Evolutionary conservation across 1,284 basidiomycete species (phyloP).

Genomic region (Thelephora terrestris): DNA sequence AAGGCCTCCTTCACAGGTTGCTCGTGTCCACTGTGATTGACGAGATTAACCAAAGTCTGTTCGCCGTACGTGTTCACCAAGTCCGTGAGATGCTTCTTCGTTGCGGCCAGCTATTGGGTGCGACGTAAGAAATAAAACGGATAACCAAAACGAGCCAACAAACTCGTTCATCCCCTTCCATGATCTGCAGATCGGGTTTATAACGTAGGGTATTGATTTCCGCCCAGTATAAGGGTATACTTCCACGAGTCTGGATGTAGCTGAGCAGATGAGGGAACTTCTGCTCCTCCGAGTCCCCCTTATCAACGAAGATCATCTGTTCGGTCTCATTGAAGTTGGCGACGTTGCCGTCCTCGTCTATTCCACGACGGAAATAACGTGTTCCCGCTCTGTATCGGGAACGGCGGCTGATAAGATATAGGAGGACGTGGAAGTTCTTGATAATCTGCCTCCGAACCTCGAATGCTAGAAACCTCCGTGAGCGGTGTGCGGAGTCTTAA

Average conservation of each 20-base stretch:
- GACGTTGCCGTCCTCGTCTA: slow-evolving; percentile 76
- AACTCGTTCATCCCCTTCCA: slow-evolving; percentile 84
- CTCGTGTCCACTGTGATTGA: slow-evolving; percentile 95
- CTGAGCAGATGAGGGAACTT: slow-evolving; percentile 33
- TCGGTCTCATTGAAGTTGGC: slow-evolving; percentile 96
- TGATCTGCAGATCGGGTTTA: slow-evolving; percentile 94
- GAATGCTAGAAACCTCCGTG: slow-evolving; percentile 48
- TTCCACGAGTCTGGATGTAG: slow-evolving; percentile 91
- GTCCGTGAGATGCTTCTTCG: slow-evolving; percentile 68
- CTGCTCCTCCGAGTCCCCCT: slow-evolving; percentile 23
- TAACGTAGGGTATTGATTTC: slow-evolving; percentile 96
- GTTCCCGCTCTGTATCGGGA: slow-evolving; percentile 93
- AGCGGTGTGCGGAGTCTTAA: slow-evolving; percentile 5
- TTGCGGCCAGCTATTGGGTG: slow-evolving; percentile 50
- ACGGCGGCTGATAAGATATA: slow-evolving; percentile 87
- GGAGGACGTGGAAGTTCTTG: slow-evolving; percentile 72
- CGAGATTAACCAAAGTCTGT: slow-evolving; percentile 81
- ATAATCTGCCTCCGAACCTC: slow-evolving; percentile 75
- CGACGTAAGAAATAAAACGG: slow-evolving; percentile 1
- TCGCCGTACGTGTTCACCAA: slow-evolving; percentile 75
- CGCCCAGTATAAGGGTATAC: slow-evolving; percentile 93
- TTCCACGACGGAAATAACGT: slow-evolving; percentile 92
- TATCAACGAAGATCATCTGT: slow-evolving; percentile 78
- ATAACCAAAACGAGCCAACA: slow-evolving; percentile 16
- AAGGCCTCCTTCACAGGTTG: slow-evolving; percentile 94